phyloP scores from a whole-genome alignment of 345 rosid genomes.

The Clausena lansium region DNA sequence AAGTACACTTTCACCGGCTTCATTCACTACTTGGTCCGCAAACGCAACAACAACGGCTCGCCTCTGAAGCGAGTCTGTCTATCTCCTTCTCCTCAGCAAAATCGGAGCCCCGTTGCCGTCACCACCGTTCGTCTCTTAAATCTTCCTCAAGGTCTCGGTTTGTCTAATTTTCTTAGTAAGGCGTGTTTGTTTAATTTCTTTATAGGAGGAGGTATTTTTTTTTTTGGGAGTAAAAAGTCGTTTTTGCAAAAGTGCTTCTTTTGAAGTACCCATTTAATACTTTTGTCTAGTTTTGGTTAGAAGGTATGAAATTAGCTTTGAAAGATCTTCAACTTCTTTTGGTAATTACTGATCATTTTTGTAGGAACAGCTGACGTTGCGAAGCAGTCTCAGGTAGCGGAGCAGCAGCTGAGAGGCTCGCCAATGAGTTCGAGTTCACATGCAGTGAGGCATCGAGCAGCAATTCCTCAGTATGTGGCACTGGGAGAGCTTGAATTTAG shows the following conservation, averaged over 20 bases:
- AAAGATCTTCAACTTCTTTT: neutral
- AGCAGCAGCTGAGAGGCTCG: neutral
- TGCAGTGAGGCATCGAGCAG: neutral
- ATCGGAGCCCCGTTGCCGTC: neutral
- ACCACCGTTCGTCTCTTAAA: neutral
- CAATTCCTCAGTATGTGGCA: constrained; percentile 40
- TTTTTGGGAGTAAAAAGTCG: neutral
- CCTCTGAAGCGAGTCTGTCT: neutral
- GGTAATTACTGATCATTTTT: neutral
- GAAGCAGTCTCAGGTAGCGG: neutral
- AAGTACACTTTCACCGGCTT: constrained; percentile 18
- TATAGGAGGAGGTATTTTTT: neutral
- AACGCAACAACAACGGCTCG: neutral
- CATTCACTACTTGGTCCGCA: neutral
- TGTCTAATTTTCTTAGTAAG: neutral
- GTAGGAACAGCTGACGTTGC: neutral
- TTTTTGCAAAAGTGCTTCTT: neutral
- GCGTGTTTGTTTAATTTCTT: neutral
- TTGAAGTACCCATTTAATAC: too few relatives aligned
- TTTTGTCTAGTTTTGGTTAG: too few relatives aligned
- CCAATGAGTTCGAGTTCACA: neutral
- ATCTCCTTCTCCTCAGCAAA: neutral
- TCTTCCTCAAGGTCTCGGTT: neutral
- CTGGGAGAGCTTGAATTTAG: constrained; percentile 62
- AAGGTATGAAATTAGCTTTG: too few relatives aligned